Evolutionary conservation across 495 filamentous ascomycete species (phyloP), one percentile per base, ranked within the genome.

Genomic region (Hypoxylon cercidicola): DNA sequence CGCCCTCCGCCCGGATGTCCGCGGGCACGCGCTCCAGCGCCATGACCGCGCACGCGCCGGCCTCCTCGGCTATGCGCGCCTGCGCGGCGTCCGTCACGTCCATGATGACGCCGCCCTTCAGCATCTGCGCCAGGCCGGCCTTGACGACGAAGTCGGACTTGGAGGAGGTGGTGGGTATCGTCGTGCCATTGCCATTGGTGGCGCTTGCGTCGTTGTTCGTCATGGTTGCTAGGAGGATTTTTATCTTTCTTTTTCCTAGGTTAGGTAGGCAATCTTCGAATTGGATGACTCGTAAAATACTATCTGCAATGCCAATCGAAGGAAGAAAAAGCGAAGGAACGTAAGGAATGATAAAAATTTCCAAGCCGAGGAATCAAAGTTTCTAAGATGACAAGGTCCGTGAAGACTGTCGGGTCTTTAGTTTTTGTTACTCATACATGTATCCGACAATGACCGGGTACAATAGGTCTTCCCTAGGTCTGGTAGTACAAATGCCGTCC

Each of bases 61-160:
- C 93, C 75, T 97, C 93, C 77, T 99, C 96, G 73, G 95, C 96
- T 70, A 99, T 97, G 79, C 90, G 90, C 45, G 95, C 93, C 86
- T 99, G 93, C 66, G 90, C 88, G 15, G 93, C 91, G 74, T 93
- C 93, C 37, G 97, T 93, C 54, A 98, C 95, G 76, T 99, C 95
- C 95, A 99, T 99, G 76, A 99, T 99, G 35, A 99, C 95, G 64
- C 95, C 95, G 74, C 95, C 95, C 82, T 98, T 96, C 73, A 99
- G 79, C 95, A 99, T 99, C 74, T 94, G 89, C 18, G 95, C 95
- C 55, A 99, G 81, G 28, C 95, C 95, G 43, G 90, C 90, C 86
- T 99, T 99, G 85, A 96, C 85, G 55, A 85, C 83, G 76, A 92
- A 91, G 77, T 70, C 51, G 8, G 68, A 65, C 39, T 75, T 72